Conservation (phyloP, 371 early-diverging fungal genomes). For the Apophysomyces sp. region DNA sequence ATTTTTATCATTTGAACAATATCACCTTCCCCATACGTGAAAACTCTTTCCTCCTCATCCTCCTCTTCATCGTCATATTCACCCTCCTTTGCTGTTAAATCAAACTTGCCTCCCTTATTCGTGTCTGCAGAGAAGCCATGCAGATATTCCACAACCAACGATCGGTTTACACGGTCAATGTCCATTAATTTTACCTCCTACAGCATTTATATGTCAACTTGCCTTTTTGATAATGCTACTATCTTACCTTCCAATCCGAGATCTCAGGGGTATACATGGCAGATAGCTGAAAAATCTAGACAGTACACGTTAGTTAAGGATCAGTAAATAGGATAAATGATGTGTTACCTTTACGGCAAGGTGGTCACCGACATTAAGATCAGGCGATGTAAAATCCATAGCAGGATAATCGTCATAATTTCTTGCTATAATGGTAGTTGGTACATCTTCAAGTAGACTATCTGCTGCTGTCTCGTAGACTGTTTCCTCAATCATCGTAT, state of each 20-base stretch:
- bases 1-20: neutral
- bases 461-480: neutral
- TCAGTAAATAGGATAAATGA: neutral
- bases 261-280: conserved; percentile 6
- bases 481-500: neutral
- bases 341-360: neutral
- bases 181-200: neutral
- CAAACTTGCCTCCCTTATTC: conserved; percentile 1
- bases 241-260: conserved; percentile 5
- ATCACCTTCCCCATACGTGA: neutral
- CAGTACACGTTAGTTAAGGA: too few relatives aligned
- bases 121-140: neutral
- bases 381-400: neutral
- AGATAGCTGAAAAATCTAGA: conserved; percentile 1
- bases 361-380: neutral
- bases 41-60: neutral
- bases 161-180: neutral
- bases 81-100: neutral
- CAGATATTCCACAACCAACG: neutral
- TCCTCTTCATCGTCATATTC: neutral
- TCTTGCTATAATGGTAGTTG: neutral
- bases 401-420: neutral
- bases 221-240: neutral
- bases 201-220: neutral
- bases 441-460: neutral